Conservation (phyloP, 2,329 filamentous ascomycete species). For the Dothideomycetidae sp. region DNA sequence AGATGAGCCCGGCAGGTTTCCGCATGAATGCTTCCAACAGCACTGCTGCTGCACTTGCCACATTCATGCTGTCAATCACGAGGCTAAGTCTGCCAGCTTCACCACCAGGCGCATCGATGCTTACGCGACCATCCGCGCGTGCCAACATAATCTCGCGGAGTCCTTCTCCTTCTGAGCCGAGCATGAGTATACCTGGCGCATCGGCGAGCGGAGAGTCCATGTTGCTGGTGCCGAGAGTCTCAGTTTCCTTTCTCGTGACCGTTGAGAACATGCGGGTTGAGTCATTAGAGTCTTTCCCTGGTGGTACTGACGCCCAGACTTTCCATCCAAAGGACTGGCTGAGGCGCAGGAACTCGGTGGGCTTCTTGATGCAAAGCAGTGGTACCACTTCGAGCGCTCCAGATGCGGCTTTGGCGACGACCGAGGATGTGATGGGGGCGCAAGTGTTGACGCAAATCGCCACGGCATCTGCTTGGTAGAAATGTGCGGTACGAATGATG, state of each 20-base stretch:
- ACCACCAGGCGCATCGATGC: slow-evolving; percentile 37
- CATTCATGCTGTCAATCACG: slow-evolving; percentile 78
- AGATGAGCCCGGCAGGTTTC: too few relatives aligned
- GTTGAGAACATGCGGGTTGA: not conserved
- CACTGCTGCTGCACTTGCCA: slow-evolving; percentile 73
- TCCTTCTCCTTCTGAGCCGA: slow-evolving; percentile 71
- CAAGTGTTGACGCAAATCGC: slow-evolving; percentile 58
- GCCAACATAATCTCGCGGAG: slow-evolving; percentile 50
- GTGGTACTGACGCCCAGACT: slow-evolving; percentile 58
- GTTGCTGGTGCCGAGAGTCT: not conserved
- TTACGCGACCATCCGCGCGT: slow-evolving; percentile 48
- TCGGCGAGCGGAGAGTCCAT: slow-evolving; percentile 9
- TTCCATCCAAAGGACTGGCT: slow-evolving; percentile 65
- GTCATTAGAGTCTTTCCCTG: slow-evolving; percentile 15
- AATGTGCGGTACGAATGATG: slow-evolving; percentile 76
- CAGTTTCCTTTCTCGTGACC: not conserved
- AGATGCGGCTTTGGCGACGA: slow-evolving; percentile 73
- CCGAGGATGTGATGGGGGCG: slow-evolving; percentile 59
- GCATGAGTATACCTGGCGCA: slow-evolving; percentile 60
- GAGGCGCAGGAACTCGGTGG: slow-evolving; percentile 52
- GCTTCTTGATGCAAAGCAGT: slow-evolving; percentile 54
- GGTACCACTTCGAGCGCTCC: slow-evolving; percentile 73
- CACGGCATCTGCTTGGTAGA: slow-evolving; percentile 78
- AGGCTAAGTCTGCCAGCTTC: slow-evolving; percentile 26
- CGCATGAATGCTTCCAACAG: slow-evolving; percentile 56